Base-by-base conservation (phyloP, 2,329 filamentous ascomycete genomes). In the Venturia asperata region DNA sequence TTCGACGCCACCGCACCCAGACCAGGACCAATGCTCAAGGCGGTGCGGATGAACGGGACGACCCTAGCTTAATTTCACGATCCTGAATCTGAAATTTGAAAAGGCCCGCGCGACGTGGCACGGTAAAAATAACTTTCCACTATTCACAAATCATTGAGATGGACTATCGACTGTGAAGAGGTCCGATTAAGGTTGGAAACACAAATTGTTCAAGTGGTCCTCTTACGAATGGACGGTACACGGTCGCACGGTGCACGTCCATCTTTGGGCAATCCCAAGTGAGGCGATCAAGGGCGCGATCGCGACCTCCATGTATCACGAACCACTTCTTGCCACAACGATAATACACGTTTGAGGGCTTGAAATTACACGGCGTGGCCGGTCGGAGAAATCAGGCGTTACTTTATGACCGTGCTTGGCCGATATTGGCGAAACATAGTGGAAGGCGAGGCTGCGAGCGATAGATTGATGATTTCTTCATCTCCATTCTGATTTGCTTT, bases 221-320 rank as follows among this genome's bases (percentile, higher is more conserved):
- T 56, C 49, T 5, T 9, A 27, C 45, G 17, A 10, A 34, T n/a
- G 24, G 27, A 34, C 30, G 30, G 30, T 34, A 6, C n/a, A 37
- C 19, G 52, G 30, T 37, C n/a, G 37, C 52, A 58, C 52, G 37
- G 30, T 13, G 52, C 52, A 58, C 52, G 15, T 58, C 52, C 52
- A 37, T 58, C 9, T 58, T n/a, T 27, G 21, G 52, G 19, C 30
- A 56, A 13, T 56, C 15, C 49, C 24, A 1, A 37, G 5, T 19
- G 7, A 34, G 52, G 17, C 27, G 30, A 58, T 37, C 19, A 21
- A 39, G 19, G 15, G 3, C 30, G 30, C 30, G 52, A 58, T 58
- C 30, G 52, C 2, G 30, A 58, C n/a, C 30, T 27, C 27, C 52
- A 58, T 37, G 52, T 58, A 19, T 37, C 15, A 37, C 52, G 15